Evolutionary conservation across 208 protist species (phyloP), one percentile per base, ranked within the genome.

Genomic region (Leishmania martiniquensis): DNA sequence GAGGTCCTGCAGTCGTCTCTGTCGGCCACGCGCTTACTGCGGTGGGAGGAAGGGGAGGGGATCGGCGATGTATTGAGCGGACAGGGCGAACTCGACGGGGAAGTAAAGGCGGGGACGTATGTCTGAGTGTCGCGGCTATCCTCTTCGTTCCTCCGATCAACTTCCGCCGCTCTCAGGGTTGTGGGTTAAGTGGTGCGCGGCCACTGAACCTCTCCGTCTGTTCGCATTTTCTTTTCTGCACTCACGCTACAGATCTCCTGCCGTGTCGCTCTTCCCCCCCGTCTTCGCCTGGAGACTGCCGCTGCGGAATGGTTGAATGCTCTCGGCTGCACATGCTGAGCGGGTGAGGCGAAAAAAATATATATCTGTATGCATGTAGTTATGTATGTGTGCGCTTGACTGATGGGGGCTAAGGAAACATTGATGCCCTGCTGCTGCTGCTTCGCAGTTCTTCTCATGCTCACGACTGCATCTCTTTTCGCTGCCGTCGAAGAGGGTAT

Each of bases 41-140:
- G 72, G 25, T 42, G 77, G 6, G 72, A 66, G 51, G 66, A 75
- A 42, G 2, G 32, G 34, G 78, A 22, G 29, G 20, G 12, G 39
- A 1, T 2, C 63, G 25, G 39, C 22, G 63, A 4, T 49, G 63
- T 22, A 10, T 68, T n/a, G 39, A 44, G 37, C 47, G n/a, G 63
- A 68, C 39, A 42, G 25, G 60, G 60, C 2, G 4, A 25, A 42
- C 2, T 7, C 37, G 4, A 25, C 15, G 7, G n/a, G 13, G 37
- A 37, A 42, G 60, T 12, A n/a, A 5, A 34, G 34, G 60, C 7
- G 20, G 34, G 60, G 29, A 44, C 7, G 29, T 62, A 20, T 25
- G 55, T 25, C 10, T 65, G 59, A 5, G 59, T 65, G 45, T 62
- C 55, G 29, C 34, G 7, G n/a, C 55, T 62, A 34, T 62, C 55